Evolutionary conservation across 257 asterid species (phyloP).

Genomic region (Striga asiatica): DNA sequence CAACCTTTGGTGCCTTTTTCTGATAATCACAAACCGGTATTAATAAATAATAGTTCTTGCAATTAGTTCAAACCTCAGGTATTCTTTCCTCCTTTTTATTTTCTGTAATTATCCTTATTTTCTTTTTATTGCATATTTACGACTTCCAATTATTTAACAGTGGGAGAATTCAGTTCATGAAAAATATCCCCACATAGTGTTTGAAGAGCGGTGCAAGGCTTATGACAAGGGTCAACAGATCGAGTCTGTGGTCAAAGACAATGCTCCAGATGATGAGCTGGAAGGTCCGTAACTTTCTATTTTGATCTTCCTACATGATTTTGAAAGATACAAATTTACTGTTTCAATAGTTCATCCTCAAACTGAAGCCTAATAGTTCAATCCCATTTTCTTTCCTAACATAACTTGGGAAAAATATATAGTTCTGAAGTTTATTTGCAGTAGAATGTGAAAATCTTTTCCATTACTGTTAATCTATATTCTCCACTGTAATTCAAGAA

Average conservation of each 20-base stretch:
- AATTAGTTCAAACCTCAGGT: neutral
- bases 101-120: neutral
- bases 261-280: slow-evolving; percentile 46
- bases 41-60: no score
- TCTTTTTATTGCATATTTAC: neutral
- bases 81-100: no score
- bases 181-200: slow-evolving; percentile 89
- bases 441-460: no score
- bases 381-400: no score
- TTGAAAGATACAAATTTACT: neutral
- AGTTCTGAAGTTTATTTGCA: no score
- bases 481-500: no score
- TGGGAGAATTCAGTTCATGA: slow-evolving; percentile 78
- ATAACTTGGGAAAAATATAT: no score
- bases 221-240: slow-evolving; percentile 40
- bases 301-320: neutral
- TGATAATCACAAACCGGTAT: no score
- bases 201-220: slow-evolving; percentile 92
- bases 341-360: neutral
- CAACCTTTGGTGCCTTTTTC: no score
- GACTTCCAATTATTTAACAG: slow-evolving; percentile 29
- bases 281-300: slow-evolving; percentile 61
- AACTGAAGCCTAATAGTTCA: no score
- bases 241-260: slow-evolving; percentile 29
- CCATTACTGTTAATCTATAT: no score